These are phyloP conservation scores for Physcomitrium patens DNA, from an alignment of 225 moss, liverwort and hornwort species.

Conservation along the genomic window DNA sequence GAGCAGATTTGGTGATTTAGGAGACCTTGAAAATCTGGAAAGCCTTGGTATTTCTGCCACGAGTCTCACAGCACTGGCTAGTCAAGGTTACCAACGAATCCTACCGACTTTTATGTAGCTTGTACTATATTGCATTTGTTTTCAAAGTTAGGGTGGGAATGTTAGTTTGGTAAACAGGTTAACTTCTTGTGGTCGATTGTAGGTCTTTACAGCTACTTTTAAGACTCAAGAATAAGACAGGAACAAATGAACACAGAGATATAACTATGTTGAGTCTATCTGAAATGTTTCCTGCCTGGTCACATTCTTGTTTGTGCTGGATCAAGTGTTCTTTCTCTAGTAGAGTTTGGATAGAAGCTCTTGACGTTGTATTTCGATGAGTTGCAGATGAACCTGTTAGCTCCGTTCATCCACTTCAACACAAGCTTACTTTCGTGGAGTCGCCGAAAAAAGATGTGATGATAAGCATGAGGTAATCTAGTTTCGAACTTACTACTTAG, in stretches of 20 bases:
- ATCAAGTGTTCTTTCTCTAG: slow-evolving; percentile 7
- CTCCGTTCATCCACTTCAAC: slow-evolving; percentile 39
- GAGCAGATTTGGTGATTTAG: slow-evolving; percentile 53
- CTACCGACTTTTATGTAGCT: not conserved
- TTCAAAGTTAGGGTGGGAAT: not conserved
- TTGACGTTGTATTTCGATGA: slow-evolving; percentile 8
- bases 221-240: not conserved
- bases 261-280: not conserved
- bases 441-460: slow-evolving; percentile 27
- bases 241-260: not conserved
- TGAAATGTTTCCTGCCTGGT: slow-evolving; percentile 19
- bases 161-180: not conserved
- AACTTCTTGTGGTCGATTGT: slow-evolving; percentile 20
- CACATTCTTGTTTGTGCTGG: not conserved
- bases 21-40: slow-evolving; percentile 51
- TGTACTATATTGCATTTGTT: not conserved
- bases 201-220: slow-evolving; percentile 1
- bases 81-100: slow-evolving; percentile 42
- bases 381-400: slow-evolving; percentile 45
- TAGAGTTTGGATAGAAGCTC: not conserved
- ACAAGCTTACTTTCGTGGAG: slow-evolving; percentile 41
- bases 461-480: slow-evolving; percentile 31
- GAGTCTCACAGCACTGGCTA: slow-evolving; percentile 52
- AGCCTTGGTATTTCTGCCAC: slow-evolving; percentile 65
- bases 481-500: slow-evolving; percentile 1